Conservation (phyloP, 768 basidiomycete genomes). For the Pisolithus marmoratus region DNA sequence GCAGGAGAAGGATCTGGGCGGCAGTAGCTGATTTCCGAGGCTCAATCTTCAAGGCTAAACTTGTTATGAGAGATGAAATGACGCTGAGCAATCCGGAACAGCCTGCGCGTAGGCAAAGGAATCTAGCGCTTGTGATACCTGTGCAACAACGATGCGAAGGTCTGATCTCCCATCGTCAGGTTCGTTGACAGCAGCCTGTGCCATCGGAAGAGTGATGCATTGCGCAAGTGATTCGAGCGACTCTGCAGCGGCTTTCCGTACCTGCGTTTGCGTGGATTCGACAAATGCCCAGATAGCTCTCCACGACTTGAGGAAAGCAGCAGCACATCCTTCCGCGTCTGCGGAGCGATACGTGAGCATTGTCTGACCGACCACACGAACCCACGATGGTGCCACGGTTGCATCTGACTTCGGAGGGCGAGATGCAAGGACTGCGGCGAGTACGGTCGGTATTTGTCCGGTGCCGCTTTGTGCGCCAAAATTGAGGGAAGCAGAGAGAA, state of each 20-base stretch:
- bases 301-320: slow-evolving; percentile 64
- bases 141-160: slow-evolving; percentile 57
- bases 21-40: slow-evolving; percentile 43
- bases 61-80: slow-evolving; percentile 60
- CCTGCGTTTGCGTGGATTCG: slow-evolving; percentile 57
- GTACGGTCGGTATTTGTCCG: slow-evolving; percentile 53
- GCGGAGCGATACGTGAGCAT: slow-evolving; percentile 58
- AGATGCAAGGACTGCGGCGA: slow-evolving; percentile 63
- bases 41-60: slow-evolving; percentile 48
- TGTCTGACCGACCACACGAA: slow-evolving; percentile 66
- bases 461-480: slow-evolving; percentile 45
- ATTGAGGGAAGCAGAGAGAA: slow-evolving; percentile 54
- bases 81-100: slow-evolving; percentile 72
- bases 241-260: slow-evolving; percentile 58
- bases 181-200: slow-evolving; percentile 47
- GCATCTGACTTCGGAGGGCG: slow-evolving; percentile 66
- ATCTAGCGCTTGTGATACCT: slow-evolving; percentile 63
- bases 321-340: slow-evolving; percentile 44
- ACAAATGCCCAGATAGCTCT: slow-evolving; percentile 71
- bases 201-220: slow-evolving; percentile 65
- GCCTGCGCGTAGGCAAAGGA: slow-evolving; percentile 68
- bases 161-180: slow-evolving; percentile 42
- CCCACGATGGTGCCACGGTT: slow-evolving; percentile 71
- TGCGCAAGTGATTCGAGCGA: slow-evolving; percentile 59
- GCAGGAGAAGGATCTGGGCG: slow-evolving; percentile 64